Conservation (phyloP, 768 basidiomycete genomes). For the Lactarius deliciosus region DNA sequence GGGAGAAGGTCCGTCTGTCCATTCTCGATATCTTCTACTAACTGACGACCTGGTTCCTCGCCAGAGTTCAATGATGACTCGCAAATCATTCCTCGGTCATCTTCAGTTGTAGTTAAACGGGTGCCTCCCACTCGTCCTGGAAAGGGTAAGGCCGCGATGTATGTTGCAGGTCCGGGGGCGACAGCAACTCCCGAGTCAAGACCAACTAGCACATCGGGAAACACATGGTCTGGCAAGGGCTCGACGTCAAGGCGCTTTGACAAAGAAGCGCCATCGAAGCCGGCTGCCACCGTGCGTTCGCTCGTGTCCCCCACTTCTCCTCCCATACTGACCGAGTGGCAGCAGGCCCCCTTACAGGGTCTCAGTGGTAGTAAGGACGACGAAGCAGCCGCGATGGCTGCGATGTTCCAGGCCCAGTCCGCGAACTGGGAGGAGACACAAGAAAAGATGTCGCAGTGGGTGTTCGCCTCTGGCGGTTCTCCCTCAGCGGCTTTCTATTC, state of each 20-base stretch:
- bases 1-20: conserved; percentile 69
- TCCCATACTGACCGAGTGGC: neutral
- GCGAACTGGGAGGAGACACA: conserved; percentile 98
- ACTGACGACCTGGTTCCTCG: conserved; percentile 3
- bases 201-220: conserved; percentile 31
- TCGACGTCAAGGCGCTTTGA: conserved; percentile 89
- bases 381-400: conserved; percentile 94
- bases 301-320: neutral
- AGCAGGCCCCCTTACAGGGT: conserved; percentile 38
- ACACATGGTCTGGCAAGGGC: conserved; percentile 58
- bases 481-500: conserved; percentile 74
- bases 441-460: conserved; percentile 99
- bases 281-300: conserved; percentile 8
- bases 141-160: conserved; percentile 79
- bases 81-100: conserved; percentile 88
- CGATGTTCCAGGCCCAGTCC: conserved; percentile 94
- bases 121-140: conserved; percentile 80
- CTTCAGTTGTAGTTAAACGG: conserved; percentile 91
- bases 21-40: neutral
- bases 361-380: conserved; percentile 53
- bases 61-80: conserved; percentile 92
- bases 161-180: conserved; percentile 50
- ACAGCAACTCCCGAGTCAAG: conserved; percentile 41
- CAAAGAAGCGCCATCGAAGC: conserved; percentile 42
- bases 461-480: conserved; percentile 59